phyloP scores from a whole-genome alignment of 139 green algal species.

The Chlamydomonas sp. region DNA sequence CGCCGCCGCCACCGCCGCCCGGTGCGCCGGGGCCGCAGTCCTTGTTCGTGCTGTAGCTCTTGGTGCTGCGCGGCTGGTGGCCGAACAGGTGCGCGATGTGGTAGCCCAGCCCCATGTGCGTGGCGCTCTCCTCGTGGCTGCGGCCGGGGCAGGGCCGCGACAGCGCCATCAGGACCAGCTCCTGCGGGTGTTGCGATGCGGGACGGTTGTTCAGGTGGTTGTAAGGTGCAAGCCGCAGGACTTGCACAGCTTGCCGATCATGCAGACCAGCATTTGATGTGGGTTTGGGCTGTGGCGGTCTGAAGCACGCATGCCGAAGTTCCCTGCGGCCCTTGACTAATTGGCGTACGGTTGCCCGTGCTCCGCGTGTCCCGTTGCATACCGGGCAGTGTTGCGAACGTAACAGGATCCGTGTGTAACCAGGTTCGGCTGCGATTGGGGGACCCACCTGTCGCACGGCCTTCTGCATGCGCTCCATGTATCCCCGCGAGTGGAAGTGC shows the following conservation, averaged over 20 bases:
- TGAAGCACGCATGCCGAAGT: no score
- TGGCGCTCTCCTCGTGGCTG: not conserved
- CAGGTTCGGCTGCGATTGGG: no score
- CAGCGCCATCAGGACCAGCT: constrained; percentile 35
- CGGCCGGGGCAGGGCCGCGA: constrained; percentile 17
- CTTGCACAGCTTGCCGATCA: no score
- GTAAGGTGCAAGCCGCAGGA: not conserved
- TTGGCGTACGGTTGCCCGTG: no score
- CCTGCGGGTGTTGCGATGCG: not conserved
- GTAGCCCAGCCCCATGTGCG: constrained; percentile 24
- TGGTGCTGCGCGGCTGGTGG: not conserved
- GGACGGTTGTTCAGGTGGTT: not conserved
- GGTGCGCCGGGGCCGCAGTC: no score
- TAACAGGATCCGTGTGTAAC: no score
- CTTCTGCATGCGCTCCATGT: constrained; percentile 33
- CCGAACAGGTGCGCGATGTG: constrained; percentile 26
- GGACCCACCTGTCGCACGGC: constrained; percentile 16
- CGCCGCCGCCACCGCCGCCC: not conserved
- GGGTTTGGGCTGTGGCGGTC: no score
- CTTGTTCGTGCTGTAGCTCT: no score
- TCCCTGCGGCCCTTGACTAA: no score
- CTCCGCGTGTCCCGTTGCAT: no score
- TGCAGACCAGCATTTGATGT: no score
- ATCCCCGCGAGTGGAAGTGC: constrained; percentile 36
- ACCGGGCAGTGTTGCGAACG: no score